These are phyloP conservation scores for Rosa multiflora DNA, from an alignment of 306 rosid species.

Conservation along the genomic window DNA sequence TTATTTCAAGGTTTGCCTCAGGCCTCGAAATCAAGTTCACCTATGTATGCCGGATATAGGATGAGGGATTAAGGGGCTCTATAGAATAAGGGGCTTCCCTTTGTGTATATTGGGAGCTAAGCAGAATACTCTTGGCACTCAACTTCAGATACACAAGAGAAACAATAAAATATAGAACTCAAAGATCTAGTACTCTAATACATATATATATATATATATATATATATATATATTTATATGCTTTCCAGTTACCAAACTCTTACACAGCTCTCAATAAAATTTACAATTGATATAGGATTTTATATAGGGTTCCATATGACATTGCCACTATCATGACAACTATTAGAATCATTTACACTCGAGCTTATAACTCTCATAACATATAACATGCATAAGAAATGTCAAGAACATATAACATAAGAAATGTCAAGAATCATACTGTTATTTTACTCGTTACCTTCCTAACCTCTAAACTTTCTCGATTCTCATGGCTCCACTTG, in stretches of 20 bases:
- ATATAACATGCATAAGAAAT: not conserved
- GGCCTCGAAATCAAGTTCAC: no score
- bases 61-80: no score
- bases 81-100: no score
- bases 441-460: not conserved
- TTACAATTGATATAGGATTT: not conserved
- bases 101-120: no score
- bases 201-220: no score
- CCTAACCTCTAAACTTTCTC: not conserved
- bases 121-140: no score
- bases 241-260: not conserved
- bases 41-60: no score
- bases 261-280: not conserved
- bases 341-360: not conserved
- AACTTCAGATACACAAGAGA: no score
- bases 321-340: not conserved
- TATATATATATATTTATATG: no score
- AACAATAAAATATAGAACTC: no score
- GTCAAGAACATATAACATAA: not conserved
- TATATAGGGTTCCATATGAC: not conserved
- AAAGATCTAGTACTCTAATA: no score
- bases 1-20: no score
- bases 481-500: not conserved
- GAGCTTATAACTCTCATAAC: not conserved
- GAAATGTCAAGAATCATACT: not conserved